Base-by-base conservation (phyloP, 2,329 filamentous ascomycete genomes). In the Venturia pyrina region DNA sequence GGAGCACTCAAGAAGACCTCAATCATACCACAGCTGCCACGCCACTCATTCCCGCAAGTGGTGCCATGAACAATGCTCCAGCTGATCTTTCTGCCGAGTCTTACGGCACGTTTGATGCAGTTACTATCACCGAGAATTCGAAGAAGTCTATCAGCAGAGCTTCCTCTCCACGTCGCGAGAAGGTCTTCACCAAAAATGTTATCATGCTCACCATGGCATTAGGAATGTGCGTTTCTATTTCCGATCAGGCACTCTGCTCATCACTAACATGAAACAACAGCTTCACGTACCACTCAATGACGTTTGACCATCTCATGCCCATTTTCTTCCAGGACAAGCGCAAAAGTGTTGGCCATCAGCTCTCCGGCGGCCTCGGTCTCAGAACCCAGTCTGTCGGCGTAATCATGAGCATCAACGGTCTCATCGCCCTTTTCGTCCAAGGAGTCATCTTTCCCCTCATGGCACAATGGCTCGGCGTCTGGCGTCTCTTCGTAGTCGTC, bases 261-360 rank as follows among this genome's bases (percentile, higher is more conserved):
- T 37, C 7, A 24, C 32, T 56, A 15, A 48, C 28, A 32, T 24
- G 8, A 28, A 13, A 15, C 2, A 34, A 41, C 43, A 66, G 64
- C 40, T 96, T 96, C 78, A 95, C 91, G 5, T 96, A 96, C 74
- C 93, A 97, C 77, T 91, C 89, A 46, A 97, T 97, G 92, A 92
- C 89, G 0, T 97, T 91, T 76, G 93, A 97, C 73, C 90, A 96
- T 74, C 83, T 97, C 0, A 82, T 96, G 65, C 93, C 93, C 8
- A 96, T 97, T 67, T 97, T 96, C 77, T 86, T 96, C 63, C 92
- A 97, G 75, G 92, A 96, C 71, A 82, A 87, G 50, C 83, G 84
- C 40, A 17, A 57, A 75, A 11, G 68, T 71, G 24, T 50, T 71
- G 66, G 68, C 19, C 71, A 74, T 7, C 73, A 74, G 2, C 70